Evolutionary conservation across 257 asterid species (phyloP), one percentile per base, ranked within the genome.

Genomic region (Nicotiana benthamiana): DNA sequence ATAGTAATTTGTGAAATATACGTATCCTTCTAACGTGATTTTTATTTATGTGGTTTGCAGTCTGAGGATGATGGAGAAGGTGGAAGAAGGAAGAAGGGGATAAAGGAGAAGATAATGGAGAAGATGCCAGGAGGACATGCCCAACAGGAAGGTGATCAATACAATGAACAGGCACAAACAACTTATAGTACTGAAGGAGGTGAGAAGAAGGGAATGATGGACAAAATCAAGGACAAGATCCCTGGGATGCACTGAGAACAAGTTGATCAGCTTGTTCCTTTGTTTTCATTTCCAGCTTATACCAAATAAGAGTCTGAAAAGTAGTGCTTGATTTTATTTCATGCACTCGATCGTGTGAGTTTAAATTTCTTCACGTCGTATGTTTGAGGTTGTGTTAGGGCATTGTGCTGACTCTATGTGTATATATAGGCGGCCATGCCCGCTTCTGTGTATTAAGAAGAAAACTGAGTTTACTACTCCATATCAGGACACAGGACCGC

Each of bases 171-270:
- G 40, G 18, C 67, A 62, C 6, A 46, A 4, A 17, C 74, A 3
- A 53, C 60, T 34, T 34, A 67, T 34, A 17, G 18, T 16, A 43
- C 36, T 30, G 84, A 83, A 52, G 87, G 81, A 17, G 83, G 83
- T 18, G 96, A 94, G 93, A 93, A 94, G 92, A 93, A 92, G 77
- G 97, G 97, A 12, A 40, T 91, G 70, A 80, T 92, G 91, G 97
- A 87, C 0, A 93, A 90, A 82, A 92, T 94, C 63, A 94, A 91
- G 92, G 98, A 94, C 24, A 94, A 94, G 89, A 62, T 94, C 8
- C 97, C 97, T 0, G 95, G 90, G 24, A 74, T 48, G 79, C 61
- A 48, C 51, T 74, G 61, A 40, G 48, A 74, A 74, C 61, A 48
- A 12, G 20, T 62, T 62, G 11, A 62, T 60, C 66, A 10, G 3